phyloP scores from a whole-genome alignment of 106 monocot species.

The Dioscorea dumetorum region DNA sequence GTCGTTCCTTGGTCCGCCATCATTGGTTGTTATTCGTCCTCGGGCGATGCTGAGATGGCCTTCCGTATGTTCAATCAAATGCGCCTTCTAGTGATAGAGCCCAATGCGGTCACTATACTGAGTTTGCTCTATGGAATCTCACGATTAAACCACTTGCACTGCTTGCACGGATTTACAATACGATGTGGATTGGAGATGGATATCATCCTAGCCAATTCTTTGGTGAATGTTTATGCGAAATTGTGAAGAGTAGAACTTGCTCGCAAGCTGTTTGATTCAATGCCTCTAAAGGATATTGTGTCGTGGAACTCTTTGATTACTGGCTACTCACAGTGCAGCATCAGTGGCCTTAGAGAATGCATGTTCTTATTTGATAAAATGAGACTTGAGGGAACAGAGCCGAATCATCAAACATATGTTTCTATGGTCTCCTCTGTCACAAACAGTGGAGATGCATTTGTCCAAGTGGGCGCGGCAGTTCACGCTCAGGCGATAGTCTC shows the following conservation, averaged over 20 bases:
- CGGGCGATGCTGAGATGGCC: slow-evolving; percentile 18
- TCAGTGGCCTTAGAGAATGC: slow-evolving; percentile 11
- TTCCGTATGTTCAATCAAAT: slow-evolving; percentile 31
- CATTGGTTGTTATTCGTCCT: slow-evolving; percentile 30
- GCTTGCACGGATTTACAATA: slow-evolving; percentile 25
- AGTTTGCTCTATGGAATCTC: slow-evolving; percentile 35
- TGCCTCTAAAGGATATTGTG: slow-evolving; percentile 34
- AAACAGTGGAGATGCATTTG: slow-evolving; percentile 2
- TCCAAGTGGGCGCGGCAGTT: slow-evolving; percentile 14
- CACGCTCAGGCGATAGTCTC: slow-evolving; percentile 39
- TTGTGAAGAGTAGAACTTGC: slow-evolving; percentile 20
- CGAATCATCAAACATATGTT: slow-evolving; percentile 45
- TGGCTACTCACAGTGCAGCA: slow-evolving; percentile 22
- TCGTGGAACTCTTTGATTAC: slow-evolving; percentile 71
- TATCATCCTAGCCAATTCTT: slow-evolving; percentile 36
- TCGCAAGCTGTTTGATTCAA: slow-evolving; percentile 45
- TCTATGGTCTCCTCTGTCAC: slow-evolving; percentile 30
- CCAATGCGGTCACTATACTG: slow-evolving; percentile 54
- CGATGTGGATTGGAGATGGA: slow-evolving; percentile 26
- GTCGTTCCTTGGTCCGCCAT: slow-evolving; percentile 61
- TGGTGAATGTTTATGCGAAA: slow-evolving; percentile 38
- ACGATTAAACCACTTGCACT: slow-evolving; percentile 14
- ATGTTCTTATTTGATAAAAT: slow-evolving; percentile 32
- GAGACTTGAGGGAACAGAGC: slow-evolving; percentile 18
- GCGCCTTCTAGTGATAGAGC: slow-evolving; percentile 23